These are phyloP conservation scores for Penicillium sp. DNA, from an alignment of 2,329 filamentous ascomycete species.

Conservation along the genomic window DNA sequence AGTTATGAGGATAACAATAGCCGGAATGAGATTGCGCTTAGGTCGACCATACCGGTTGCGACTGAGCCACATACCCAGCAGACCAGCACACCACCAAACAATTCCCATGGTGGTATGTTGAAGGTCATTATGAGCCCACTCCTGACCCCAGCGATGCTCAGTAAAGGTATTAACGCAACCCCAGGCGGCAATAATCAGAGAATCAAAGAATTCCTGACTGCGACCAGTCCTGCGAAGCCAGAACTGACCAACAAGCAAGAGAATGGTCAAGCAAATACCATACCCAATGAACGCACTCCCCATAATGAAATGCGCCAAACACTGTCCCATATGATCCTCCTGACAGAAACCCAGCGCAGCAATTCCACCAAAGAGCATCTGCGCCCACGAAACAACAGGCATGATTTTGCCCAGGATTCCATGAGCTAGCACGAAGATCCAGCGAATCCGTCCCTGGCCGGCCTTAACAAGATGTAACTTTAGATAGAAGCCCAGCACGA, in stretches of 20 bases:
- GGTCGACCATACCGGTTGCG: slow-evolving; percentile 80
- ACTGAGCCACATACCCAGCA: slow-evolving; percentile 91
- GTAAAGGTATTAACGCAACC: slow-evolving; percentile 98
- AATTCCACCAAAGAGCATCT: slow-evolving; percentile 96
- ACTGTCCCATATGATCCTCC: slow-evolving; percentile 88
- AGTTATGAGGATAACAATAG: slow-evolving; percentile 86
- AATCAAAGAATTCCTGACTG: slow-evolving; percentile 97
- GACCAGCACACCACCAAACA: slow-evolving; percentile 94
- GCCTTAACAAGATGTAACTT: slow-evolving; percentile 87
- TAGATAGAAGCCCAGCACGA: slow-evolving; percentile 82
- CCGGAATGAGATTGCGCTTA: slow-evolving; percentile 90
- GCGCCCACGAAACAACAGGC: slow-evolving; percentile 84
- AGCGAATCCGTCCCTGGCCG: slow-evolving; percentile 77
- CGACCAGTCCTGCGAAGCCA: slow-evolving; percentile 83
- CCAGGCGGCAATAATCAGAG: slow-evolving; percentile 87
- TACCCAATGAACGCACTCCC: slow-evolving; percentile 95
- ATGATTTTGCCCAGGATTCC: slow-evolving; percentile 84
- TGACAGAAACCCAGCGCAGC: slow-evolving; percentile 91
- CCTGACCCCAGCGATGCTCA: slow-evolving; percentile 88
- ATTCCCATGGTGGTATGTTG: slow-evolving; percentile 99
- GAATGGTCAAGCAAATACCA: slow-evolving; percentile 81
- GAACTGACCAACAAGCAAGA: slow-evolving; percentile 84
- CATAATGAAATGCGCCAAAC: slow-evolving; percentile 98
- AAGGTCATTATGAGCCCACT: slow-evolving; percentile 91
- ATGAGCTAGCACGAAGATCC: slow-evolving; percentile 72